These are phyloP conservation scores for Russula sp. DNA, from an alignment of 768 basidiomycete genomes.

Conservation along the genomic window DNA sequence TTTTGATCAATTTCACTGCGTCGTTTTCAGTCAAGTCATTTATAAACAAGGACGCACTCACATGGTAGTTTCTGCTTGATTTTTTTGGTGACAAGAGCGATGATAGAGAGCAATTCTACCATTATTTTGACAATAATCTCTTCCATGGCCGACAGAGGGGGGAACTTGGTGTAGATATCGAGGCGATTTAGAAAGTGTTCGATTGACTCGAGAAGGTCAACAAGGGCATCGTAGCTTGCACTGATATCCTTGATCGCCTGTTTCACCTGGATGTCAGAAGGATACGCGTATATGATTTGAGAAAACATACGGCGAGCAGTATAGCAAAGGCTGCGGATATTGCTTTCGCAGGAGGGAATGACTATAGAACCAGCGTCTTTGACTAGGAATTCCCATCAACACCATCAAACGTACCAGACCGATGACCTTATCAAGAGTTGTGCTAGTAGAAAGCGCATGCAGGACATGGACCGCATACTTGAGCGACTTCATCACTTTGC, in stretches of 20 bases:
- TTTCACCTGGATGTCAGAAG: neutral
- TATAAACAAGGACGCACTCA: neutral
- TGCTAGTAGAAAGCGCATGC: neutral
- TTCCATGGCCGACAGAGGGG: neutral
- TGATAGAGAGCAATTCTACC: neutral
- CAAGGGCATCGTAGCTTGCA: neutral
- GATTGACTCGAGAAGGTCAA: neutral
- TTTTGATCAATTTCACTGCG: neutral
- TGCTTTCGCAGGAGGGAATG: neutral
- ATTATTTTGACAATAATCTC: neutral
- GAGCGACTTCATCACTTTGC: neutral
- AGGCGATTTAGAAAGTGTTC: neutral
- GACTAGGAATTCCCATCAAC: neutral
- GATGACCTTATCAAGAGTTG: neutral
- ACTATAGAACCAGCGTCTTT: neutral
- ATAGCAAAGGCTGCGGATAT: neutral
- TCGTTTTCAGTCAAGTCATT: neutral
- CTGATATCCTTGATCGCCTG: neutral
- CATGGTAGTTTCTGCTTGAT: neutral
- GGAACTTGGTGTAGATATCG: neutral
- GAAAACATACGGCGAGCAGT: neutral
- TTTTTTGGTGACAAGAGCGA: neutral
- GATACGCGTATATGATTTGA: neutral
- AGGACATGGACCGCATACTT: neutral
- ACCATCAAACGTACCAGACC: neutral